Evolutionary conservation across 495 filamentous ascomycete species (phyloP), one percentile per base, ranked within the genome.

Genomic region (Hyaloscypha finlandica): DNA sequence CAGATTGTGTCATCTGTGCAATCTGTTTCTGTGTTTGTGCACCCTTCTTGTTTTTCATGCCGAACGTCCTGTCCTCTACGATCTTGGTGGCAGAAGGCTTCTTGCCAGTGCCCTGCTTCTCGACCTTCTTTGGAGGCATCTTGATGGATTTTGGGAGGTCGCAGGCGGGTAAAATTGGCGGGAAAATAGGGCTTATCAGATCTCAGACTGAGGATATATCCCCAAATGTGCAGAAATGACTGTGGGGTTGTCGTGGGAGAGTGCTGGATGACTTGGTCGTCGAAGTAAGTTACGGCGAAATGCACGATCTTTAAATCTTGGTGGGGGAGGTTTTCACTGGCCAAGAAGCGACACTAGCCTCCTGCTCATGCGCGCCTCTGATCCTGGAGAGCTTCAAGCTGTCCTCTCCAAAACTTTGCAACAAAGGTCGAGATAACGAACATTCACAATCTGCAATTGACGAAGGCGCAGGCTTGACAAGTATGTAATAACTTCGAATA

Each of bases 31-130:
- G 92, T 66, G 92, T 93, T 56, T 85, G 88, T 59, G 86, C 88
- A 69, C 95, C 95, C 87, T 97, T 97, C 88, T 99, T 98, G 76
- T 99, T 99, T 83, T 99, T 99, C 94, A 99, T 96, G 71, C 95
- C 95, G 84, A 99, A 99, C 62, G 95, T 97, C 84, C 95, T 96
- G 83, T 99, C 95, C 63, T 94, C 92, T 66, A 92, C 90, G 16
- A 81, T 67, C 77, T 93, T 93, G 54, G 82, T 74, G 59, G 85
- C 78, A 48, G 87, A 84, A 70, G 88, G 82, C 87, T 94, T 92
- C 81, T 82, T 83, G 72, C 77, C 81, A 61, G 69, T 68, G 64
- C 66, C 72, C 67, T 82, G 82, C 80, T 87, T 86, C 80, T 92
- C 81, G 62, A 81, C 79, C 74, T 94, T 94, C 78, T 99, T 99